These are phyloP conservation scores for Geotrichum aggregatum DNA, from an alignment of 1,139 yeast species.

Conservation along the genomic window DNA sequence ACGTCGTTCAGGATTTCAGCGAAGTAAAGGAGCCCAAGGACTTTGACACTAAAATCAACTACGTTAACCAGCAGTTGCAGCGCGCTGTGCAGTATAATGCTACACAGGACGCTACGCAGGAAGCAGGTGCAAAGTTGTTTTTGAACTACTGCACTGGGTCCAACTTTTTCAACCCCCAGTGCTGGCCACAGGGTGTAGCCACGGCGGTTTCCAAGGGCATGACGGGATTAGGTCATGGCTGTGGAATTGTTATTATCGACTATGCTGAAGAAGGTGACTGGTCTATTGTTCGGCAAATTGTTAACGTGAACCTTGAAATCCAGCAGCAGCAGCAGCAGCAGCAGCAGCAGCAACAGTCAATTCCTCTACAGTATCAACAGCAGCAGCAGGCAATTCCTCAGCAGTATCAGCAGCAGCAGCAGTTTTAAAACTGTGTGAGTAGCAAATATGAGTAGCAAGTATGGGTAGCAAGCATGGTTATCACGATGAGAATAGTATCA, in stretches of 20 bases:
- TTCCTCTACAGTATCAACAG: background rate
- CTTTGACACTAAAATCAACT: conserved; percentile 54
- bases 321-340: background rate
- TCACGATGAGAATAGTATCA: too few relatives aligned
- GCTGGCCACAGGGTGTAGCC: conserved; percentile 74
- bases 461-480: too few relatives aligned
- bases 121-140: conserved; percentile 51
- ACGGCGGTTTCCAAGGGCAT: conserved; percentile 48
- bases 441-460: background rate
- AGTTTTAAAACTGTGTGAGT: too few relatives aligned
- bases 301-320: conserved; percentile 50
- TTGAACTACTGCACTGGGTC: conserved; percentile 74
- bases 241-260: conserved; percentile 62
- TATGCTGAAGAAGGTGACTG: conserved; percentile 62
- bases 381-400: background rate
- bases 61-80: conserved; percentile 54
- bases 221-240: conserved; percentile 50
- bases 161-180: conserved; percentile 62
- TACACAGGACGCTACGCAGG: conserved; percentile 36
- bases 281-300: conserved; percentile 51
- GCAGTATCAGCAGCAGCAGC: too few relatives aligned
- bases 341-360: background rate
- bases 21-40: conserved; percentile 55
- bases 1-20: conserved; percentile 72
- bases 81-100: conserved; percentile 48